phyloP scores from a whole-genome alignment of 306 rosid genomes.

The Echinosophora koreensis region DNA sequence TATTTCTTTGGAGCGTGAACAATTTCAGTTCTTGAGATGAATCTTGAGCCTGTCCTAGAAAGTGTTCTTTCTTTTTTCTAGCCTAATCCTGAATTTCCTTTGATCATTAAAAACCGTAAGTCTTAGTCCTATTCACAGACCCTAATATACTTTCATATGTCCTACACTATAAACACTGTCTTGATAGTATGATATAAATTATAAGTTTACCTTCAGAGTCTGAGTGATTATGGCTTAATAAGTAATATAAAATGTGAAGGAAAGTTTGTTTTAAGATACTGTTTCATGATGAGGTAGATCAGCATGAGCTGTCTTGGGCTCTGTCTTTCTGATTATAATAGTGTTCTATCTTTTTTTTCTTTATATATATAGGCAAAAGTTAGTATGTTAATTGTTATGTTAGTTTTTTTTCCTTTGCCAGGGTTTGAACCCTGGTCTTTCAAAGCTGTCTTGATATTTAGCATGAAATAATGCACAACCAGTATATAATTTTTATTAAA shows the following conservation, averaged over 20 bases:
- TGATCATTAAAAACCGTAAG: neutral
- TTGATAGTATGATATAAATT: neutral
- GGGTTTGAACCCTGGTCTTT: no score
- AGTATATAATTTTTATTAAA: neutral
- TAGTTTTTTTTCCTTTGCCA: no score
- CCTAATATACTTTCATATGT: neutral
- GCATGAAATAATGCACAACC: constrained; percentile 8
- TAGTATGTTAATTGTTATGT: no score
- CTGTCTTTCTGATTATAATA: constrained; percentile 12
- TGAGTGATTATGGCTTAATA: neutral
- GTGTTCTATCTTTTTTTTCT: neutral
- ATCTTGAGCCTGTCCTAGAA: neutral
- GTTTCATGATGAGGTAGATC: neutral
- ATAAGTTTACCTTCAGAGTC: neutral
- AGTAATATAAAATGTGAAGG: neutral
- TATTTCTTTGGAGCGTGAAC: constrained; percentile 31
- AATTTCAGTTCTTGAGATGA: constrained; percentile 13
- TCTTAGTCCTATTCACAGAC: neutral
- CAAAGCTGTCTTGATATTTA: neutral
- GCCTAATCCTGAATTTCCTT: constrained; percentile 9
- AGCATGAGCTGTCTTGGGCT: neutral
- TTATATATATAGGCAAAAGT: no score
- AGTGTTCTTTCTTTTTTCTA: constrained; percentile 8
- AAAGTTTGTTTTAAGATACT: constrained; percentile 13
- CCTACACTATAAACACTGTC: neutral